These are phyloP conservation scores for Wickerhamomyces bovis DNA, from an alignment of 805 yeast species.

Conservation along the genomic window DNA sequence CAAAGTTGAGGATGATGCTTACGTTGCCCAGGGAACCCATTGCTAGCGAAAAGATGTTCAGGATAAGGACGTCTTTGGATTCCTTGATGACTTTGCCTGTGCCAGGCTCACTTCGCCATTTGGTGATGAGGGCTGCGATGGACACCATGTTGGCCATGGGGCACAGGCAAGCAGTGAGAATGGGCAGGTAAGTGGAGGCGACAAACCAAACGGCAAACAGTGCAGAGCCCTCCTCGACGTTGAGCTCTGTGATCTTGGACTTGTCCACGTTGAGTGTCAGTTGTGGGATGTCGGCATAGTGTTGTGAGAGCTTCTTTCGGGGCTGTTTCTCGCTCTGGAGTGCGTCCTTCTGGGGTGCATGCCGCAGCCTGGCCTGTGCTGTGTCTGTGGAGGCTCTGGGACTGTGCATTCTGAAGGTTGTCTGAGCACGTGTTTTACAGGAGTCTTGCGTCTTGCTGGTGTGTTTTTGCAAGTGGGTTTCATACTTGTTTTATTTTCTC, in stretches of 20 bases:
- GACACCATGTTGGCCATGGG: constrained; percentile 75
- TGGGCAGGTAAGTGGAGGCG: constrained; percentile 64
- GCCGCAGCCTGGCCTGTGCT: not conserved
- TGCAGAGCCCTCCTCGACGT: constrained; percentile 12
- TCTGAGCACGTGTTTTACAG: not conserved
- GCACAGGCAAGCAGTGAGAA: constrained; percentile 71
- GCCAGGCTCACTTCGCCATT: constrained; percentile 48
- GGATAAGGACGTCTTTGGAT: constrained; percentile 37
- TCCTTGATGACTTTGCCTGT: constrained; percentile 28
- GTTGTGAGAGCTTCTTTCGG: constrained; percentile 1
- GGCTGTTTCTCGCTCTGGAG: too few species aligned
- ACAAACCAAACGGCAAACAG: constrained; percentile 47
- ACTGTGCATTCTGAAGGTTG: not conserved
- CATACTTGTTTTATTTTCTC: too few species aligned
- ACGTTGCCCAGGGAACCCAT: constrained; percentile 65
- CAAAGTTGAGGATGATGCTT: constrained; percentile 65
- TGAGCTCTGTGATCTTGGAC: constrained; percentile 12
- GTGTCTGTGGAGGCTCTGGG: not conserved
- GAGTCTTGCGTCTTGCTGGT: not conserved
- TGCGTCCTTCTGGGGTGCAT: too few species aligned
- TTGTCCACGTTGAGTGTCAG: constrained; percentile 10
- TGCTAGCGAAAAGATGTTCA: constrained; percentile 59
- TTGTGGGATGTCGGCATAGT: constrained; percentile 13
- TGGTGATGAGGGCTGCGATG: constrained; percentile 60
- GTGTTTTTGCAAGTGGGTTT: too few species aligned